Evolutionary conservation across 2,329 filamentous ascomycete genomes (phyloP), one percentile per base, ranked within the genome.

Genomic region (Stemphylium vesicarium): DNA sequence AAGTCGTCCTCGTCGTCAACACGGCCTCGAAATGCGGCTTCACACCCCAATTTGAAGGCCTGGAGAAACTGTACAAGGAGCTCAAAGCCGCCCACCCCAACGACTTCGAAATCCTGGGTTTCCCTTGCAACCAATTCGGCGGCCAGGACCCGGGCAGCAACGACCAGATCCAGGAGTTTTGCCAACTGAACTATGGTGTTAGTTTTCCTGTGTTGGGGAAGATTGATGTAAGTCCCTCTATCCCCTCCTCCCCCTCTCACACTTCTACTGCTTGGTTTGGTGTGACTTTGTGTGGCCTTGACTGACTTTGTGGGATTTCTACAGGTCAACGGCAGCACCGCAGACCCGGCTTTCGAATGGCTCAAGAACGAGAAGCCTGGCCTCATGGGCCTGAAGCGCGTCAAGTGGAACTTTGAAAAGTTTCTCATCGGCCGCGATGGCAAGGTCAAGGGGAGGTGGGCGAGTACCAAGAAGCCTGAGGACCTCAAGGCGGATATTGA

Each of bases 371-470:
- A 84, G 77, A 89, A 92, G 82, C 85, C 94, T 0, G 93, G 95
- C 18, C 71, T 97, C 51, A 79, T 98, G 79, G 95, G 95, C 16
- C 76, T 98, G 72, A 94, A 96, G 88, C 79, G 88, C 59, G 83
- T 99, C 70, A 97, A 98, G 89, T 99, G 95, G 95, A 99, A 99
- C 81, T 99, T 98, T 81, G 95, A 99, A 79, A 99, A 99, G 85
- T 99, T 97, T 80, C 80, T 99, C 61, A 82, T 99, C 63, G 89
- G 88, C 57, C 85, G 86, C 59, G 92, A 98, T 77, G 95, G 95
- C 22, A 84, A 89, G 79, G 92, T 98, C 66, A 89, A 90, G 79
- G 84, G 84, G 24, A 82, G 95, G 63, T 99, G 92, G 92, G 90
- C 91, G 31, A 94, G 90, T 77, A 90, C 87, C 15, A 92, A 90